A percentile compares a stretch with the other conserved stretches of the same genome.
Conservation (phyloP, 805 yeast species). For the Groenewaldozyma salmanticensis region DNA sequence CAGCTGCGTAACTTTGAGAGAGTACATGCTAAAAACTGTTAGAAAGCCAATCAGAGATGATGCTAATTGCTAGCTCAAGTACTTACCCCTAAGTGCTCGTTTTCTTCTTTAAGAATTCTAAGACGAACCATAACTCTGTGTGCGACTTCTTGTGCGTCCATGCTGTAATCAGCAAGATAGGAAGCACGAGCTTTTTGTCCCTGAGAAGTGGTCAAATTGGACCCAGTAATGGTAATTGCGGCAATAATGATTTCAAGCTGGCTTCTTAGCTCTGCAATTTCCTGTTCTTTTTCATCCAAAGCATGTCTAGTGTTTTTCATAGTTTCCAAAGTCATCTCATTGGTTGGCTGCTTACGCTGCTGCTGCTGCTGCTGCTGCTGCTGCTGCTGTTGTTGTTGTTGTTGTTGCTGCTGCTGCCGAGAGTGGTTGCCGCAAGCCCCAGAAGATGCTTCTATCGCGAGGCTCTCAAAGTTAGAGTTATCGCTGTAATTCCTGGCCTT, state of each 20-base stretch:
- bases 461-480: neutral
- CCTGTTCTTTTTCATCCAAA: conserved; percentile 38
- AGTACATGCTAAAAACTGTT: too few relatives aligned
- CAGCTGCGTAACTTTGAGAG: conserved; percentile 68
- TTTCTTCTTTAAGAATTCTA: conserved; percentile 54
- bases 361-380: neutral
- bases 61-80: too few relatives aligned
- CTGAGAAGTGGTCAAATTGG: conserved; percentile 6
- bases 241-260: conserved; percentile 55
- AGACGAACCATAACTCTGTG: conserved; percentile 61
- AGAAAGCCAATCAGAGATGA: too few relatives aligned
- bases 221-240: conserved; percentile 28
- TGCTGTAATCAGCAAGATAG: conserved; percentile 18
- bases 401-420: neutral
- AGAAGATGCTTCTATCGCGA: too few relatives aligned
- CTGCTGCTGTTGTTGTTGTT: conserved; percentile 2
- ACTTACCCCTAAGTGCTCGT: conserved; percentile 50
- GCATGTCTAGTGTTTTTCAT: conserved; percentile 41
- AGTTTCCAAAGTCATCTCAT: conserved; percentile 9
- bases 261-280: conserved; percentile 50
- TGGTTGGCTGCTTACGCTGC: neutral
- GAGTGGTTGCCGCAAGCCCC: too few relatives aligned
- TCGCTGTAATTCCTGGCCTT: neutral
- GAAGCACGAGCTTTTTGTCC: neutral
- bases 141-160: conserved; percentile 65